These are phyloP conservation scores for Alternaria solani DNA, from an alignment of 2,329 filamentous ascomycete genomes.

Conservation along the genomic window DNA sequence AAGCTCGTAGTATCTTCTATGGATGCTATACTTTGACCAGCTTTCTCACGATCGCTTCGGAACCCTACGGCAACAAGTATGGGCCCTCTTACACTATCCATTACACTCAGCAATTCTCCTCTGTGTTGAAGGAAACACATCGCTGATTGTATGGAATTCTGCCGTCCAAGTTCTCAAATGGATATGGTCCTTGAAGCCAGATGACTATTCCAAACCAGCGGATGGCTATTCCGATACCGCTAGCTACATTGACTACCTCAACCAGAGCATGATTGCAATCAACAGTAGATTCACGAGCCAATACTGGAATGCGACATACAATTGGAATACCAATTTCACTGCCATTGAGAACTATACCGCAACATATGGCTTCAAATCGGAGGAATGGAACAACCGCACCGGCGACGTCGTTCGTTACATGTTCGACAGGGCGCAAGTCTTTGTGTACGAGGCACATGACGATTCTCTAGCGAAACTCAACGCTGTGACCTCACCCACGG, in stretches of 20 bases:
- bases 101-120: conserved; percentile 68
- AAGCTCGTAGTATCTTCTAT: conserved; percentile 57
- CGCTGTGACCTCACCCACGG: conserved; percentile 24
- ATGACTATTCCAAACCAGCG: conserved; percentile 23
- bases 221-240: conserved; percentile 20
- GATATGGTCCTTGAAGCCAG: conserved; percentile 28
- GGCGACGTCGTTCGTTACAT: conserved; percentile 22
- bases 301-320: conserved; percentile 30
- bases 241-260: conserved; percentile 22
- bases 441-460: conserved; percentile 35
- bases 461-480: conserved; percentile 36
- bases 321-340: conserved; percentile 35
- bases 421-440: conserved; percentile 33
- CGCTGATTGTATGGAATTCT: conserved; percentile 35
- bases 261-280: conserved; percentile 29
- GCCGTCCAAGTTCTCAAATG: conserved; percentile 33
- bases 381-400: conserved; percentile 33
- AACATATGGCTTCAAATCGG: conserved; percentile 25
- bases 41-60: conserved; percentile 57
- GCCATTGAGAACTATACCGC: conserved; percentile 31
- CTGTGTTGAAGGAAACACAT: conserved; percentile 62
- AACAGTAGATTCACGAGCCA: conserved; percentile 29
- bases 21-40: conserved; percentile 67
- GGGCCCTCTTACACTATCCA: conserved; percentile 65
- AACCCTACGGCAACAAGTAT: conserved; percentile 64